These are phyloP conservation scores for Fraxinus anomala DNA, from an alignment of 257 asterid genomes.

Conservation along the genomic window DNA sequence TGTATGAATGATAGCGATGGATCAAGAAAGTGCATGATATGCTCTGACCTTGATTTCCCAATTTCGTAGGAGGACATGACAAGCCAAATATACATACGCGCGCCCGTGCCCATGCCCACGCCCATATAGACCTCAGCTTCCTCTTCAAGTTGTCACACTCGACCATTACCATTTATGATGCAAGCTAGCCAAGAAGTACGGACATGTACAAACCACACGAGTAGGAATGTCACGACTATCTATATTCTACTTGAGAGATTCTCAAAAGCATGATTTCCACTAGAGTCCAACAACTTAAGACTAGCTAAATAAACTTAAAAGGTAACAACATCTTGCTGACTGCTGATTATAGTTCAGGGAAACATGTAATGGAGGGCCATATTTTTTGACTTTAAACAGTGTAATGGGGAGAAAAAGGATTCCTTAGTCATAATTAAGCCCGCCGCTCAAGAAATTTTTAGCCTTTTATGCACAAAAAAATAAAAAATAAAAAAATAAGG, in stretches of 20 bases:
- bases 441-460: conserved; percentile 64
- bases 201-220: neutral
- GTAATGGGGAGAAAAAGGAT: conserved; percentile 40
- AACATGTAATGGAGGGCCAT: conserved; percentile 50
- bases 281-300: conserved; percentile 21
- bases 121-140: neutral
- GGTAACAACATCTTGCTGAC: conserved; percentile 17
- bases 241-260: conserved; percentile 20
- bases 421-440: conserved; percentile 56
- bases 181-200: neutral
- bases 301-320: conserved; percentile 13
- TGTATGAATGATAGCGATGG: too few relatives aligned
- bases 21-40: too few relatives aligned
- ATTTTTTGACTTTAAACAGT: conserved; percentile 36
- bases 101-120: neutral
- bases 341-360: conserved; percentile 5
- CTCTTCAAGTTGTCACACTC: neutral
- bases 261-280: conserved; percentile 15
- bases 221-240: neutral
- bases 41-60: neutral
- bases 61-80: neutral
- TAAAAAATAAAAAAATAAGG: conserved; percentile 11
- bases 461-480: conserved; percentile 31
- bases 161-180: neutral
- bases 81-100: neutral